A percentile compares a stretch with the other conserved stretches of the same genome.
Conservation (phyloP, 768 basidiomycete species). For the Suillus plorans region DNA sequence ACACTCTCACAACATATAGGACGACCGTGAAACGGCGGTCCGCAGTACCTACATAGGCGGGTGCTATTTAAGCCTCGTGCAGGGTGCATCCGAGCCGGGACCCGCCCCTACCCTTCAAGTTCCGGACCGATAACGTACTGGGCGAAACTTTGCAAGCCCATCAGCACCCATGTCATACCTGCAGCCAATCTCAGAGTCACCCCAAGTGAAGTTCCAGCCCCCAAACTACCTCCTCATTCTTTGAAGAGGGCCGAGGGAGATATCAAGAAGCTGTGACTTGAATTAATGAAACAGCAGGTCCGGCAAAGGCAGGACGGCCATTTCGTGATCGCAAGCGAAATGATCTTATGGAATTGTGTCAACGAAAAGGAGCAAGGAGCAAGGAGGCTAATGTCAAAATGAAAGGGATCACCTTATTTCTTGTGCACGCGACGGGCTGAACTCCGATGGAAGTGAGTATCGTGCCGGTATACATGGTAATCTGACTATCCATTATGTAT, state of each 20-base stretch:
- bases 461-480: background rate
- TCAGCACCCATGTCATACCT: conserved; percentile 32
- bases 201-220: conserved; percentile 20
- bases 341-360: conserved; percentile 63
- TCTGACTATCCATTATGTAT: background rate
- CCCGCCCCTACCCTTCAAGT: conserved; percentile 19
- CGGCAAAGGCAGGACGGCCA: conserved; percentile 16
- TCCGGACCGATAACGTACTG: conserved; percentile 18
- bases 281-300: conserved; percentile 18
- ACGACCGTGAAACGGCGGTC: conserved; percentile 18
- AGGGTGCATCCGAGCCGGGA: background rate
- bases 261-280: conserved; percentile 13
- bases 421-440: conserved; percentile 85
- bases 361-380: conserved; percentile 41
- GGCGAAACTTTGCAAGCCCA: conserved; percentile 12
- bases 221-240: background rate
- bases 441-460: conserved; percentile 67
- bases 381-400: conserved; percentile 16
- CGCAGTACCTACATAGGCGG: background rate
- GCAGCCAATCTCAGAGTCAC: conserved; percentile 24
- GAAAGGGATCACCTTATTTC: conserved; percentile 65
- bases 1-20: conserved; percentile 19
- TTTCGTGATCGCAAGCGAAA: conserved; percentile 16
- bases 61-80: conserved; percentile 14
- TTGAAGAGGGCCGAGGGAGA: conserved; percentile 1